phyloP scores from a whole-genome alignment of 1,284 basidiomycete species.

The Leccinum cinnamomeum region DNA sequence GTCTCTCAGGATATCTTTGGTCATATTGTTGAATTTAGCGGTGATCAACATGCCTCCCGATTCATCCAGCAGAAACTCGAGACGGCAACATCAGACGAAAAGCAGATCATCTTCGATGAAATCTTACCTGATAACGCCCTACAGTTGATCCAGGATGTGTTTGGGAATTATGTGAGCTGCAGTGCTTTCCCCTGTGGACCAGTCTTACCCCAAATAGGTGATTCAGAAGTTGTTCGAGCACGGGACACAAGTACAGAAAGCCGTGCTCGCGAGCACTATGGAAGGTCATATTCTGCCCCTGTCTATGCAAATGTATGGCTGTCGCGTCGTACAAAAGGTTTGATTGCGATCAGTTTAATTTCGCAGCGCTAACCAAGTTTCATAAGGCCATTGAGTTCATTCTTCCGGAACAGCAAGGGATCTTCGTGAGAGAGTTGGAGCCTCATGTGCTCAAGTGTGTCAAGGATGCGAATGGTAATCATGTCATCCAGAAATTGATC shows the following conservation, averaged over 20 bases:
- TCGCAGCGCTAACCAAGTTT: slow-evolving; percentile 7
- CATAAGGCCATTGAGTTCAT: slow-evolving; percentile 78
- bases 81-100: slow-evolving; percentile 74
- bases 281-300: slow-evolving; percentile 78
- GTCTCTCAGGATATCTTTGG: slow-evolving; percentile 76
- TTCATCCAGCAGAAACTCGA: slow-evolving; percentile 89
- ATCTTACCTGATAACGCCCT: slow-evolving; percentile 78
- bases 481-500: slow-evolving; percentile 89
- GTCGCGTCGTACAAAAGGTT: slow-evolving; percentile 88
- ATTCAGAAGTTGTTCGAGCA: slow-evolving; percentile 96
- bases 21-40: slow-evolving; percentile 89
- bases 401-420: slow-evolving; percentile 72
- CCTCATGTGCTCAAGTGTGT: slow-evolving; percentile 85
- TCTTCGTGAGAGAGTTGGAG: slow-evolving; percentile 80
- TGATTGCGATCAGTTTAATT: slow-evolving; percentile 1
- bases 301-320: slow-evolving; percentile 95
- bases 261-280: slow-evolving; percentile 72
- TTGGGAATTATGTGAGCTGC: slow-evolving; percentile 87
- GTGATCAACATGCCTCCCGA: slow-evolving; percentile 92
- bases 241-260: slow-evolving; percentile 78
- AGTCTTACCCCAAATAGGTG: slow-evolving; percentile 51
- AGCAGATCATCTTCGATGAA: slow-evolving; percentile 86
- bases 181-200: not conserved
- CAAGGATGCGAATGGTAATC: slow-evolving; percentile 93
- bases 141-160: slow-evolving; percentile 90